These are phyloP conservation scores for Candolleomyces efflorescens DNA, from an alignment of 768 basidiomycete species.

Conservation along the genomic window DNA sequence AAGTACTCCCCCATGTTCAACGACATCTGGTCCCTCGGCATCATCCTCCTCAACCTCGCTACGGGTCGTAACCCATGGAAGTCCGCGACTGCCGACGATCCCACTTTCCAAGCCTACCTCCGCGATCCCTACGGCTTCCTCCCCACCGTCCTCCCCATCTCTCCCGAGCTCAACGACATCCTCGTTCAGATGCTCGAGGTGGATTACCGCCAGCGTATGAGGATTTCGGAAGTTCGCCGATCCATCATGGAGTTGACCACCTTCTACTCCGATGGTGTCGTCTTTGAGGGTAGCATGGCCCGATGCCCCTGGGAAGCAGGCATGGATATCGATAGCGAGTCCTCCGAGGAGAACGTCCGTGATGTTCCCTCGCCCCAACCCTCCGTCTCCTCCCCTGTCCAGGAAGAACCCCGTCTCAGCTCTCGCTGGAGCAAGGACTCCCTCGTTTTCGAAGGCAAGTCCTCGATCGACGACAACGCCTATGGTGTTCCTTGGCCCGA, in stretches of 20 bases:
- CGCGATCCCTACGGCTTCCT: constrained; percentile 79
- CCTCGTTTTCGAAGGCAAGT: constrained; percentile 39
- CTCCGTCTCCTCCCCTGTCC: constrained; percentile 25
- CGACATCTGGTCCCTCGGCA: constrained; percentile 96
- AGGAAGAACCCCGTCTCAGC: constrained; percentile 31
- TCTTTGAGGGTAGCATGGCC: constrained; percentile 75
- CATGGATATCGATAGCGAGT: constrained; percentile 62
- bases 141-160: constrained; percentile 82
- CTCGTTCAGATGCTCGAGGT: constrained; percentile 75
- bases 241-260: constrained; percentile 51
- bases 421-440: constrained; percentile 64
- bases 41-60: constrained; percentile 94
- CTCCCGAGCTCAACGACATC: constrained; percentile 67
- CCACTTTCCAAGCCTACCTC: constrained; percentile 91
- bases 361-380: constrained; percentile 30
- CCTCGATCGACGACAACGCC: constrained; percentile 28
- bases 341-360: constrained; percentile 41
- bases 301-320: constrained; percentile 72
- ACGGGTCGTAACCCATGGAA: constrained; percentile 99
- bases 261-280: constrained; percentile 68
- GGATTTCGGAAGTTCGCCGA: constrained; percentile 44
- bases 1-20: constrained; percentile 86
- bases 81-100: constrained; percentile 82
- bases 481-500: constrained; percentile 39
- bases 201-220: constrained; percentile 41